Base-by-base conservation (phyloP, 1,284 basidiomycete species). In the Microbotryum silenes-acaulis region DNA sequence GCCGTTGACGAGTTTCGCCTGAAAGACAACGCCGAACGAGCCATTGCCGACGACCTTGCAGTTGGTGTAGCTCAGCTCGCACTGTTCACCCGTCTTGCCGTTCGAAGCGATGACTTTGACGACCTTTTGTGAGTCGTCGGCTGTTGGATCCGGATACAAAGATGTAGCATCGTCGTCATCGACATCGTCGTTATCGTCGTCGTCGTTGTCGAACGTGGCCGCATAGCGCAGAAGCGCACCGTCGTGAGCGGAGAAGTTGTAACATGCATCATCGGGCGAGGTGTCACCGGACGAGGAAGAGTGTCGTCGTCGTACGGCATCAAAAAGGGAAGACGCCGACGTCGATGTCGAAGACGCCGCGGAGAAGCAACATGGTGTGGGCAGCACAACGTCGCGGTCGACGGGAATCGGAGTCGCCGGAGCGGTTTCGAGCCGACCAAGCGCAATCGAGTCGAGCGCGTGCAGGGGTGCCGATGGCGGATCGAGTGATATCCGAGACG, bases 11-110 rank as follows among this genome's bases (percentile, higher is more conserved):
- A 82, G 78, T 69, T 79, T 80, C 33, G 81, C 81, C 58, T 80
- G 91, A 78, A 96, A 98, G 68, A 98, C 96, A 75, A 98, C 93
- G 72, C 96, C 96, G 74, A 98, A 98, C 64, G 89, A 93, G 76
- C 94, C 96, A 75, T 98, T 98, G 63, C 96, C 94, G 74, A 94
- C 89, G 74, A 98, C 90, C 79, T 97, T 97, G 83, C 90, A 96
- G 78, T 89, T 92, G 72, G 90, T 96, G 80, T 98, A 98, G 54
- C 86, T 84, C 73, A 99, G 85, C 72, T 93, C 88, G 73, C 83
- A 83, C 69, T 88, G 86, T 61, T 89, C 87, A 72, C 89, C 92
- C 5, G 87, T 81, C 83, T 92, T 96, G 78, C 96, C 94, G 74
- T 96, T 89, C 67, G 88, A 90, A 66, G 94, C 94, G 72, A 89